Evolutionary conservation across 176 grass and related monocot genomes (phyloP).

Genomic region (barley (Hordeum vulgare)): MorexV3_pseudomolecules_assembly NC_058520.1:27040938-27041437

Average conservation of each 20-base stretch:
- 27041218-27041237: background rate
- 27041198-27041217: background rate
- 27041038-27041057: too few species aligned
- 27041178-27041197: background rate
- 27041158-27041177: background rate
- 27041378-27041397: background rate
- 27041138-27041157: background rate
- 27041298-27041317: background rate
- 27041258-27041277: too few species aligned
- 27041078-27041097: conserved; percentile 72
- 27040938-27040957: too few species aligned
- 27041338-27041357: background rate
- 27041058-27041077: too few species aligned
- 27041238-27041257: conserved; percentile 5
- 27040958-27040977: too few species aligned
- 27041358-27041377: background rate
- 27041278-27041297: background rate
- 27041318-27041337: background rate
- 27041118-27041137: conserved; percentile 46
- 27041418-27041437: background rate
- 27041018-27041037: too few species aligned
- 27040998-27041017: too few species aligned
- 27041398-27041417: background rate
- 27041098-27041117: conserved; percentile 91
- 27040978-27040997: too few species aligned